These are phyloP conservation scores for Boletus tylopilopsis DNA, from an alignment of 768 basidiomycete genomes.

Conservation along the genomic window DNA sequence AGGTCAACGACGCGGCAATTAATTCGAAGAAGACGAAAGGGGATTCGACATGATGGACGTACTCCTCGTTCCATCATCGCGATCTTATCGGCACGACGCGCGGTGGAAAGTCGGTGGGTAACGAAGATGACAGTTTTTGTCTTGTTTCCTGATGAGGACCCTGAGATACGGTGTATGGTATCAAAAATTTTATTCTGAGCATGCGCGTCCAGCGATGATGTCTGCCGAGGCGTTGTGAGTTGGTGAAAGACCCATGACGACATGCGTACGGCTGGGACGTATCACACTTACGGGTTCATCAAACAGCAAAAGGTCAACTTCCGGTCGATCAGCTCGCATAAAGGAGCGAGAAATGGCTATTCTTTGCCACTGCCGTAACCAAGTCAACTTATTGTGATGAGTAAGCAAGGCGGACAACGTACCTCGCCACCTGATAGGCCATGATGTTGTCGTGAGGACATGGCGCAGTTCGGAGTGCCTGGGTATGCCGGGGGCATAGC, in stretches of 20 bases:
- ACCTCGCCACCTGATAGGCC: slow-evolving; percentile 86
- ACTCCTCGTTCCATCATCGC: slow-evolving; percentile 82
- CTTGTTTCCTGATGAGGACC: slow-evolving; percentile 49
- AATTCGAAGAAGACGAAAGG: slow-evolving; percentile 11
- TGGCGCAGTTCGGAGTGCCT: slow-evolving; percentile 30
- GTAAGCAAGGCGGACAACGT: slow-evolving; percentile 21
- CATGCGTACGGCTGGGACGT: background rate
- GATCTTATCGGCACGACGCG: slow-evolving; percentile 80
- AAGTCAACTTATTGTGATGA: slow-evolving; percentile 16
- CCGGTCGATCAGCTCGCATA: slow-evolving; percentile 73
- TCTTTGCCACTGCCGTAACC: slow-evolving; percentile 68
- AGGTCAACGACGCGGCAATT: slow-evolving; percentile 20
- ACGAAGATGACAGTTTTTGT: slow-evolving; percentile 78
- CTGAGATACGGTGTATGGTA: slow-evolving; percentile 64
- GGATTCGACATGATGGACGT: slow-evolving; percentile 22
- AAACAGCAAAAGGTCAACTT: slow-evolving; percentile 75
- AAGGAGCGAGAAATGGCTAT: slow-evolving; percentile 85
- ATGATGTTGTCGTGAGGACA: slow-evolving; percentile 42
- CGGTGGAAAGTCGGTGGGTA: slow-evolving; percentile 78
- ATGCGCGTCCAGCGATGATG: slow-evolving; percentile 74
- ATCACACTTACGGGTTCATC: slow-evolving; percentile 73
- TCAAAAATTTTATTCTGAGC: slow-evolving; percentile 80
- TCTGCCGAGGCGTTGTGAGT: slow-evolving; percentile 39
- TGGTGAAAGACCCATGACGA: background rate
- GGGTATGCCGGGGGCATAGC: slow-evolving; percentile 34